Evolutionary conservation across 495 filamentous ascomycete species (phyloP), one percentile per base, ranked within the genome.

Genomic region (Parathielavia hyrcaniae): DNA sequence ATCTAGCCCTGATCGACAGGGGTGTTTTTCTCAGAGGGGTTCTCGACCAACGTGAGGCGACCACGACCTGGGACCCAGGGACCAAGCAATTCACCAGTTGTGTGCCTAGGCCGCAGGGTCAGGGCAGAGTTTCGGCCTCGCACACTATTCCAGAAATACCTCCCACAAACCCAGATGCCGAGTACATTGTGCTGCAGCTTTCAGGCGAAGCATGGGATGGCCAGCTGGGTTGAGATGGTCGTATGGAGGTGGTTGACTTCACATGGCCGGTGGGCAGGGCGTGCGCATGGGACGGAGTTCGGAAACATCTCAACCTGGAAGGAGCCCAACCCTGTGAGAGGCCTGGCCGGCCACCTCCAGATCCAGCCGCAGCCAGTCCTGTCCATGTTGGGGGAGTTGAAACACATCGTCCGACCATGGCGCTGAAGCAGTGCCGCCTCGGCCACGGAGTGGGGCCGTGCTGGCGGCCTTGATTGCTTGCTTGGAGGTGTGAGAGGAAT

Each of bases 1-100:
- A n/a, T 32, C 16, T 8, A 4, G 14, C 30, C 35, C 11, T 17
- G 44, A 30, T 46, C n/a, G 47, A 22, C 47, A 50, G 47, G 45
- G 55, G 55, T 16, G 34, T 32, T 10, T 13, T 35, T 49, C 35
- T 16, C 52, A 9, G 44, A 19, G 20, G 34, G 53, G 44, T 34
- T 56, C 53, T 56, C 34, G 53, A 56, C 44, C 35, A 16, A 30
- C 14, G 44, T 56, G 44, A 44, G 53, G 48, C 53, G 53, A 48
- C 41, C 8, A 16, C 26, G 5, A 30, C 53, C 43, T 36, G 5
- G 17, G 44, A 4, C 26, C n/a, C 45, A 14, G 17, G 49, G 13
- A 39, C 49, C n/a, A 39, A 51, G 5, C 11, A 26, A n/a, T 1
- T 40, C 19, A 17, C 13, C n/a, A 6, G 6, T 30, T 39, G 7